phyloP scores from a whole-genome alignment of 1,284 basidiomycete genomes.

The Trametes versicolor region DNA sequence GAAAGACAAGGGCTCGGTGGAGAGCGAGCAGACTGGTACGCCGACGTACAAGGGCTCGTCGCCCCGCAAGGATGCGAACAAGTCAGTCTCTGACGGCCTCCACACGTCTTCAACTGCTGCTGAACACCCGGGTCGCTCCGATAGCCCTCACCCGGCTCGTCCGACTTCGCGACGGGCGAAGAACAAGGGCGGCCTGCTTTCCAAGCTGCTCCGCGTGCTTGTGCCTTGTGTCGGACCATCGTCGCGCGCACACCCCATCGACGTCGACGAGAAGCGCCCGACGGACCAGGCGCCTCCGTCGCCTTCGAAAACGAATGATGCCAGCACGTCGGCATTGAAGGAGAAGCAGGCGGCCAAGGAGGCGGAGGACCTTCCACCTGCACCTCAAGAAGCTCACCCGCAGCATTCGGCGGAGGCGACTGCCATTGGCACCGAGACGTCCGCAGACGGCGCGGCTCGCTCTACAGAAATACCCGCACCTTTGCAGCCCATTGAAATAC shows the following conservation, averaged over 20 bases:
- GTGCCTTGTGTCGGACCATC: slow-evolving; percentile 59
- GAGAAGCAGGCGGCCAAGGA: slow-evolving; percentile 46
- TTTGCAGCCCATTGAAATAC: slow-evolving; percentile 42
- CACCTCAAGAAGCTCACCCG: slow-evolving; percentile 26
- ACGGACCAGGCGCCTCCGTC: slow-evolving; percentile 22
- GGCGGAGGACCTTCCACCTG: slow-evolving; percentile 40
- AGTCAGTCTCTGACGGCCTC: slow-evolving; percentile 50
- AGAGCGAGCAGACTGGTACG: slow-evolving; percentile 49
- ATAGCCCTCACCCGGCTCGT: slow-evolving; percentile 29
- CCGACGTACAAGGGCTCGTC: slow-evolving; percentile 44
- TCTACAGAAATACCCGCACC: slow-evolving; percentile 34
- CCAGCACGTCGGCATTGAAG: slow-evolving; percentile 38
- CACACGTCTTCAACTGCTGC: slow-evolving; percentile 46
- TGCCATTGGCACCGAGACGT: slow-evolving; percentile 27
- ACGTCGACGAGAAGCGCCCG: slow-evolving; percentile 39
- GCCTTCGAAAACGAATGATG: slow-evolving; percentile 25
- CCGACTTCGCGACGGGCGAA: slow-evolving; percentile 38
- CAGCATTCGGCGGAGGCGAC: slow-evolving; percentile 23
- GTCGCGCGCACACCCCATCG: slow-evolving; percentile 48
- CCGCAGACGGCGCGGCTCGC: slow-evolving; percentile 21
- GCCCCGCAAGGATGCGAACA: slow-evolving; percentile 47
- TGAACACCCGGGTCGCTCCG: slow-evolving; percentile 34
- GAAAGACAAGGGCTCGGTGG: slow-evolving; percentile 57
- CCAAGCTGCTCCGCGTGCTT: slow-evolving; percentile 57
- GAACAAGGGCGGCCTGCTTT: slow-evolving; percentile 54